These are phyloP conservation scores for Sphagnum tenellum DNA, from an alignment of 225 moss, liverwort and hornwort genomes.

Conservation along the genomic window DNA sequence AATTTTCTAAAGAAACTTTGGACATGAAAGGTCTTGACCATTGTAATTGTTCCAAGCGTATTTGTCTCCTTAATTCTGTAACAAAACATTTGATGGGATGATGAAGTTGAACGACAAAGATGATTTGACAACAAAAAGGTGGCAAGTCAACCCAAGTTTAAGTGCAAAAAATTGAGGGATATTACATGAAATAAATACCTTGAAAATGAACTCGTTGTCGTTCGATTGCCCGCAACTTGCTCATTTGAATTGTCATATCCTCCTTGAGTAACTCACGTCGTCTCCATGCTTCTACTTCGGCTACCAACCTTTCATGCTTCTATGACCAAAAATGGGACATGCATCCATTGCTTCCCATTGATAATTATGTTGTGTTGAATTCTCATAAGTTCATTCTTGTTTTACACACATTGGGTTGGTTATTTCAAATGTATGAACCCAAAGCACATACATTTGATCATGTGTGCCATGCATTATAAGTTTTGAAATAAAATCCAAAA, in stretches of 20 bases:
- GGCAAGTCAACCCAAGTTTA: too few relatives aligned
- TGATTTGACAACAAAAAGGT: too few relatives aligned
- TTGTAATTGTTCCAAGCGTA: slow-evolving; percentile 31
- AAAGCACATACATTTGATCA: too few relatives aligned
- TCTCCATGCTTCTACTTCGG: slow-evolving; percentile 24
- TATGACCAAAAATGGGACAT: slow-evolving; percentile 13
- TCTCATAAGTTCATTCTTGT: too few relatives aligned
- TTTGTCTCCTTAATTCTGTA: slow-evolving; percentile 16
- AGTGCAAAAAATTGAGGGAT: too few relatives aligned
- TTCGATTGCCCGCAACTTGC: slow-evolving; percentile 15
- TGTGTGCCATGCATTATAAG: too few relatives aligned
- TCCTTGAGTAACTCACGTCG: slow-evolving; percentile 17
- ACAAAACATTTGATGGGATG: background rate
- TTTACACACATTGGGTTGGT: too few relatives aligned
- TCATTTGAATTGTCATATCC: slow-evolving; percentile 26
- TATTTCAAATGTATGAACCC: too few relatives aligned
- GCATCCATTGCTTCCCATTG: too few relatives aligned
- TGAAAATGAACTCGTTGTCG: slow-evolving; percentile 13
- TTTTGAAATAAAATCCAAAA: background rate
- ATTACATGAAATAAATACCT: background rate
- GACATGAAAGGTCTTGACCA: slow-evolving; percentile 7
- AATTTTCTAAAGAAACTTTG: too few relatives aligned
- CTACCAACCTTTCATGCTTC: slow-evolving; percentile 27
- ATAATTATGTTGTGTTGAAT: too few relatives aligned
- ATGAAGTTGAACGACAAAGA: too few relatives aligned